These are phyloP conservation scores for Aphanomyces euteiches DNA, from an alignment of 352 stramenopile genomes.

Conservation along the genomic window DNA sequence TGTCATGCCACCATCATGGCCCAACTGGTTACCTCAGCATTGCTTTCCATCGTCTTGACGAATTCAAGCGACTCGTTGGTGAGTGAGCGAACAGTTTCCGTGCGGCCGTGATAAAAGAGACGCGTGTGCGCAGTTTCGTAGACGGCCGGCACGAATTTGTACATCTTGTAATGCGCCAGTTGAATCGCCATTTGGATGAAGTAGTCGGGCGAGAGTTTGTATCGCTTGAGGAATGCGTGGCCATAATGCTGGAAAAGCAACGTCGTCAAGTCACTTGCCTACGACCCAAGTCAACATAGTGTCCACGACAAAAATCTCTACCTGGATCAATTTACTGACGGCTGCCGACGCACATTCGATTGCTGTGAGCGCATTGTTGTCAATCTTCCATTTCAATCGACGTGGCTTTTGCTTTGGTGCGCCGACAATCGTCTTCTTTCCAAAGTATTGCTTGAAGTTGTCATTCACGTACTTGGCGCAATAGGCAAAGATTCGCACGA, in stretches of 20 bases:
- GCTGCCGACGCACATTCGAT: constrained; percentile 86
- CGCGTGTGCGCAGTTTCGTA: constrained; percentile 97
- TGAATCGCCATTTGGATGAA: constrained; percentile 97
- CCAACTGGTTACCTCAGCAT: constrained; percentile 10
- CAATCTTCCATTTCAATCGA: constrained; percentile 76
- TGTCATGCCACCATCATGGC: too few species aligned
- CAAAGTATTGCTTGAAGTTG: constrained; percentile 86
- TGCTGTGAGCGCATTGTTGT: constrained; percentile 69
- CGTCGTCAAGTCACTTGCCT: constrained; percentile 84
- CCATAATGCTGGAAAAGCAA: constrained; percentile 92
- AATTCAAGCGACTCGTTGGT: constrained; percentile 89
- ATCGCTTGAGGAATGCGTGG: constrained; percentile 88
- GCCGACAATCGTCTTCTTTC: constrained; percentile 63
- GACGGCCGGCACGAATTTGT: constrained; percentile 88
- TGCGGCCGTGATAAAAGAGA: constrained; percentile 96
- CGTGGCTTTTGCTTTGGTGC: constrained; percentile 63
- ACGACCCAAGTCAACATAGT: neutral
- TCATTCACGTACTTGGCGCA: constrained; percentile 90
- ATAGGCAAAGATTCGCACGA: constrained; percentile 93
- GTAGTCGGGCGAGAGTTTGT: constrained; percentile 95
- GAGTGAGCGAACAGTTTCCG: constrained; percentile 87
- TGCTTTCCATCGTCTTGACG: constrained; percentile 81
- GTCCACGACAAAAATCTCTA: constrained; percentile 1
- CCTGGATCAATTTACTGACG: constrained; percentile 89
- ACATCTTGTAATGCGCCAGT: constrained; percentile 95